These are phyloP conservation scores for Colletotrichum sp. DNA, from an alignment of 2,329 filamentous ascomycete genomes.

Conservation along the genomic window DNA sequence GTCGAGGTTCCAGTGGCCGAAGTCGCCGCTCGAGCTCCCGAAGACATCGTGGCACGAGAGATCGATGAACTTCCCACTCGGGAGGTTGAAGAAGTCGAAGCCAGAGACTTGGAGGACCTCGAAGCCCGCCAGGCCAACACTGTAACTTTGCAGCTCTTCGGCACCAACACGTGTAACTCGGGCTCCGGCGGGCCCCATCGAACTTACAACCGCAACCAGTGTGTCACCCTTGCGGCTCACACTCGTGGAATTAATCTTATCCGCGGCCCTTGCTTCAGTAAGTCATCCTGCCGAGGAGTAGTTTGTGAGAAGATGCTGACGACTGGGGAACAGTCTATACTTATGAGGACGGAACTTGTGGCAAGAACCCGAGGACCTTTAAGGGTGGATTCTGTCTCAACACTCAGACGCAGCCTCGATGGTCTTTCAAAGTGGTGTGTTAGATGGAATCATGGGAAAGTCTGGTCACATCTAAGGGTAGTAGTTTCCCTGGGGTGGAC, in stretches of 20 bases:
- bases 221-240: background rate
- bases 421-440: background rate
- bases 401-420: background rate
- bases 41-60: background rate
- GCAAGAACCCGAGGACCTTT: background rate
- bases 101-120: background rate
- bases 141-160: background rate
- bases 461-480: background rate
- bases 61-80: background rate
- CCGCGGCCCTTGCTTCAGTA: background rate
- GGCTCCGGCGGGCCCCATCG: background rate
- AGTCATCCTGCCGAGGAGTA: background rate
- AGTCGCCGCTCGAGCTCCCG: background rate
- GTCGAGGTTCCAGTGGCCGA: background rate
- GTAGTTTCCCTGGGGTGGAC: background rate
- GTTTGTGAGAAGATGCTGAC: rapidly evolving
- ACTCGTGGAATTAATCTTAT: background rate
- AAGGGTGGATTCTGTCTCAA: background rate
- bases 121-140: background rate
- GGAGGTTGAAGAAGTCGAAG: background rate
- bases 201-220: background rate
- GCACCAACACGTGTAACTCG: background rate
- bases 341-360: background rate
- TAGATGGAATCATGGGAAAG: background rate
- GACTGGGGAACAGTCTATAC: background rate